Evolutionary conservation across 495 filamentous ascomycete species (phyloP).

Genomic region (Aspergillus egyptiacus): DNA sequence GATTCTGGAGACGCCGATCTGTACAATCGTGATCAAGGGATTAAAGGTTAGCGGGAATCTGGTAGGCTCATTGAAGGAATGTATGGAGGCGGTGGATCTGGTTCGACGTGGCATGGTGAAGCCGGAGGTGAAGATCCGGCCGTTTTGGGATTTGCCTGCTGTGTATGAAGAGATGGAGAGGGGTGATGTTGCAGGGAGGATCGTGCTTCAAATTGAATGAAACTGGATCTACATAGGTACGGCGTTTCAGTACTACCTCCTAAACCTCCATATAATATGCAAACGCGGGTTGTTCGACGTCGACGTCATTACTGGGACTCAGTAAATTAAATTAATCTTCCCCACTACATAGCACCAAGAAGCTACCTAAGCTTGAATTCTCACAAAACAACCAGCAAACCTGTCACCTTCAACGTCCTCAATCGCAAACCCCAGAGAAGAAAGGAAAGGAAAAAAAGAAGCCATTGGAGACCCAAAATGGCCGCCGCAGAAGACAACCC

Average conservation of each 20-base stretch:
- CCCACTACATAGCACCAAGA: not conserved
- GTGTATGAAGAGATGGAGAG: slow-evolving; percentile 46
- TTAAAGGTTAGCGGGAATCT: slow-evolving; percentile 42
- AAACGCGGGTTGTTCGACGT: too few relatives aligned
- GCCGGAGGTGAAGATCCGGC: slow-evolving; percentile 39
- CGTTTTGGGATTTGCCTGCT: slow-evolving; percentile 37
- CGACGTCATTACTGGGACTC: slow-evolving; percentile 2
- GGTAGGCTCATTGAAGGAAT: slow-evolving; percentile 46
- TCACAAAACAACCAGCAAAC: not conserved
- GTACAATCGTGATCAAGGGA: slow-evolving; percentile 45
- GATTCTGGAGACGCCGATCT: slow-evolving; percentile 40
- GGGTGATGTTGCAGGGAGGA: slow-evolving; percentile 35
- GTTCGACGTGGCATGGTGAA: slow-evolving; percentile 42
- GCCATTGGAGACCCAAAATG: not conserved
- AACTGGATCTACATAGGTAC: too few relatives aligned
- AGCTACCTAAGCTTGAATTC: not conserved
- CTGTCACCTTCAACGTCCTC: not conserved
- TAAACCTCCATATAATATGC: too few relatives aligned
- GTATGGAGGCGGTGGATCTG: slow-evolving; percentile 46
- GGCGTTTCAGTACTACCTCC: not conserved
- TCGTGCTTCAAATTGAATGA: slow-evolving; percentile 32
- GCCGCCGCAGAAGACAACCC: slow-evolving; percentile 26
- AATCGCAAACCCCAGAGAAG: too few relatives aligned
- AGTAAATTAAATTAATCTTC: not conserved
- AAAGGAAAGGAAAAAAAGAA: too few relatives aligned